Base-by-base conservation (phyloP, 2,329 filamentous ascomycete species). In the Metarhizium robertsii region DNA sequence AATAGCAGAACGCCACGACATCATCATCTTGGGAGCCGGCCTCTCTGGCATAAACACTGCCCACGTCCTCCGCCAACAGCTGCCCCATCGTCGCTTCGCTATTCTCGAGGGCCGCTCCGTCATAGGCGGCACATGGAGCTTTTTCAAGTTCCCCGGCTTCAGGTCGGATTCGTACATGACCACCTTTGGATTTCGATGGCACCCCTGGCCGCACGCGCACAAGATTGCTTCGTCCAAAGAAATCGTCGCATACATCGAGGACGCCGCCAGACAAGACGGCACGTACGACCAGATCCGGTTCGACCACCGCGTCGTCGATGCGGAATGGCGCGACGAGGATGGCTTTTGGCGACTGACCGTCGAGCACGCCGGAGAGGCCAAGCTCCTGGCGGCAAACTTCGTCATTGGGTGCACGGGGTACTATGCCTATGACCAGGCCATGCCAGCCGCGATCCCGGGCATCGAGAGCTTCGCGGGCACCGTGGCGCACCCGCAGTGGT, bases 61-160 rank as follows among this genome's bases (percentile, higher is more conserved):
- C 4, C 88, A 91, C 64, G 79, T 85, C 38, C 64, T 90, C 3
- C 79, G 83, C 60, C 73, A 75, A 1, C 67, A 77, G 56, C 70
- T 84, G 6, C 86, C 87, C 0, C 69, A 78, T 55, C 65, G 67
- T 47, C 76, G 71, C 40, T 89, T 85, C 63, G 75, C 79, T 48
- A 80, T 92, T 50, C 79, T 92, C 47, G 88, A 92, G 67, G 78
- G 76, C 4, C 81, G 87, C 54, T 70, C 78, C 55, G 73, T 78
- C 46, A 74, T 91, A 8, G 88, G 88, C 13, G 88, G 88, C 32
- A 92, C 88, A 14, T 92, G 88, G 88, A 81, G 81, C 61, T 79
- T 90, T 55, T 92, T 90, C 75, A 82, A 79, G 48, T 92, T 90
- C 64, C 88, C 87, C 0, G 86, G 88, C 42, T 81, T 91, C 56